Conservation (phyloP, 805 yeast genomes). For the Cyberlindnera meyerae region DNA sequence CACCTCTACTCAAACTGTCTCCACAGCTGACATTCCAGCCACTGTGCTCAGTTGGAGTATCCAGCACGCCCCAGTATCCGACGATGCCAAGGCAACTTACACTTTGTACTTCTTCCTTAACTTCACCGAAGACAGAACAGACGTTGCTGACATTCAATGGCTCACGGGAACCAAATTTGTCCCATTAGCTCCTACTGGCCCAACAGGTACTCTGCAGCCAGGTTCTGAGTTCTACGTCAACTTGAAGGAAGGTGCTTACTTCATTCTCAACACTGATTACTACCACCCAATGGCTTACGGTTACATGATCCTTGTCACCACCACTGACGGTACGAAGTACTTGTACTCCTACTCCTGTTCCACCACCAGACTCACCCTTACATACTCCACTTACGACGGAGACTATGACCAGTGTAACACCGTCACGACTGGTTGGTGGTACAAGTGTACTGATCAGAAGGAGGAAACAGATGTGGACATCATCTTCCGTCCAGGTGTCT, state of each 20-base stretch:
- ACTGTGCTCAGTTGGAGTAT: constrained; percentile 9
- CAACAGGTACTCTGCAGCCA: not conserved
- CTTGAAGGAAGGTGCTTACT: constrained; percentile 16
- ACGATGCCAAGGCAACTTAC: constrained; percentile 2
- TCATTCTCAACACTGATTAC: not conserved
- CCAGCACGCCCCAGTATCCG: not conserved
- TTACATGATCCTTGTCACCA: constrained; percentile 4
- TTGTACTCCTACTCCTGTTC: constrained; percentile 9
- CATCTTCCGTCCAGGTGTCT: constrained; percentile 1
- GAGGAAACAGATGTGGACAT: not conserved
- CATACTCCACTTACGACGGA: constrained; percentile 1
- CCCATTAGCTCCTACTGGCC: no score
- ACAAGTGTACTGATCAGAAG: constrained; percentile 1
- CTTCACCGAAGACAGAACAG: constrained; percentile 16
- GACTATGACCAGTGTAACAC: constrained; percentile 9
- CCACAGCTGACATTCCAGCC: constrained; percentile 4
- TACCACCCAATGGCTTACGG: constrained; percentile 1
- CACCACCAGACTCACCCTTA: not conserved
- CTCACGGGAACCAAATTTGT: constrained; percentile 6
- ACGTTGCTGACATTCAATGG: constrained; percentile 16
- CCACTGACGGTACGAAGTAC: constrained; percentile 7
- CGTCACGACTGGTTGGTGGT: constrained; percentile 1
- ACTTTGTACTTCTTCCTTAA: constrained; percentile 12
- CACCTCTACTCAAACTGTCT: constrained; percentile 4
- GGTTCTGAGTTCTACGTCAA: constrained; percentile 15